phyloP scores from a whole-genome alignment of 2,329 filamentous ascomycete genomes.

The Stemphylium beticola region DNA sequence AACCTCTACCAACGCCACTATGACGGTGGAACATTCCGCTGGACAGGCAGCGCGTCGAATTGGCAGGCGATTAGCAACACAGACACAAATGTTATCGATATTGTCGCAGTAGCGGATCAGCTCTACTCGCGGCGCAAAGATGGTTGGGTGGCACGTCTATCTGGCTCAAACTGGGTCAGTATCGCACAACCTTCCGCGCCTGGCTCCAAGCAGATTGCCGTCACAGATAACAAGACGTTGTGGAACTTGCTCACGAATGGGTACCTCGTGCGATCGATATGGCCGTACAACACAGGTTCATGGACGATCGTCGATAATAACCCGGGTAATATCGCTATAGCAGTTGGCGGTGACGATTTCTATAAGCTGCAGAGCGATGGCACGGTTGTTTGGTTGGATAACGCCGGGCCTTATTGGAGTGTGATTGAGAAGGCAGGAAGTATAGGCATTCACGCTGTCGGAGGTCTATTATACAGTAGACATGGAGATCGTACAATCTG shows the following conservation, averaged over 20 bases:
- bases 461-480: conserved; percentile 28
- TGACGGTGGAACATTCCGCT: conserved; percentile 35
- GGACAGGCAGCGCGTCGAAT: conserved; percentile 21
- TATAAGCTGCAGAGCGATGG: conserved; percentile 38
- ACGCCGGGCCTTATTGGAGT: conserved; percentile 27
- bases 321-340: conserved; percentile 28
- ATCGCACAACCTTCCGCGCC: conserved; percentile 29
- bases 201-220: conserved; percentile 28
- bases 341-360: conserved; percentile 36
- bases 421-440: conserved; percentile 26
- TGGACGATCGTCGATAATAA: conserved; percentile 37
- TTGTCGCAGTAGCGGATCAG: conserved; percentile 33
- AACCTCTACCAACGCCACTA: conserved; percentile 36
- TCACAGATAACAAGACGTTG: conserved; percentile 32
- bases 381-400: conserved; percentile 34
- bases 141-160: conserved; percentile 36
- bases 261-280: conserved; percentile 32
- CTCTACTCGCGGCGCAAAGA: conserved; percentile 39
- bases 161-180: conserved; percentile 28
- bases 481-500: conserved; percentile 35
- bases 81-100: conserved; percentile 34
- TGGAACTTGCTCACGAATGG: conserved; percentile 36
- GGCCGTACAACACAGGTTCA: conserved; percentile 26
- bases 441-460: conserved; percentile 25
- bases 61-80: conserved; percentile 32